Percentiles rank a stretch among this genome's conserved stretches.
These are phyloP conservation scores for Xylariaceae sp. DNA, from an alignment of 2,329 filamentous ascomycete genomes.

Conservation along the genomic window DNA sequence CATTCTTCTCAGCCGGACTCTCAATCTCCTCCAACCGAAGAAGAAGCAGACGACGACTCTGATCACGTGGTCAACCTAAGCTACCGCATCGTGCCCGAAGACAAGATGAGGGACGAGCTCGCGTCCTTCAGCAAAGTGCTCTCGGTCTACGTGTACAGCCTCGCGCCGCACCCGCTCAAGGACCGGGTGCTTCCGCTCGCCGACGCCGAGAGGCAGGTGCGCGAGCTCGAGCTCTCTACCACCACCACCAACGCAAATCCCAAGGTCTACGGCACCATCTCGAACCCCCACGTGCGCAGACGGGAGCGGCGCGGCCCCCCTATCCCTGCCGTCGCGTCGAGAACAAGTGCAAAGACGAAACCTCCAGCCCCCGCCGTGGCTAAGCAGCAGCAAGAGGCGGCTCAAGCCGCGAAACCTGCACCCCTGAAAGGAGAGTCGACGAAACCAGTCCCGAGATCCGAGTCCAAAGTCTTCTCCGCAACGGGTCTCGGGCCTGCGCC, in stretches of 20 bases:
- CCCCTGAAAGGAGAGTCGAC: constrained; percentile 32
- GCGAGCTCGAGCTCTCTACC: constrained; percentile 46
- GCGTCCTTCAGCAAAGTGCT: constrained; percentile 65
- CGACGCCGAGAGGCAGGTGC: constrained; percentile 61
- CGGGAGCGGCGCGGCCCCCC: constrained; percentile 43
- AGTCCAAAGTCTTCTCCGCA: constrained; percentile 25
- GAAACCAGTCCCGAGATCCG: not conserved
- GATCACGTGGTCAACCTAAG: constrained; percentile 51
- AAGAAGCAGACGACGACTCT: constrained; percentile 35
- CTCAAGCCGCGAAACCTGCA: constrained; percentile 8
- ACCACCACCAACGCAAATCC: constrained; percentile 55
- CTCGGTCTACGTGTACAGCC: constrained; percentile 82
- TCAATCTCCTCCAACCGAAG: constrained; percentile 55
- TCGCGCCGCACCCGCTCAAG: constrained; percentile 65
- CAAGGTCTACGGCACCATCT: constrained; percentile 66
- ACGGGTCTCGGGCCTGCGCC: constrained; percentile 22
- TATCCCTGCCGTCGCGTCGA: no score
- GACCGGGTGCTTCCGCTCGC: constrained; percentile 67
- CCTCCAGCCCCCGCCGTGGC: no score
- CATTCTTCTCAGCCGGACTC: no score
- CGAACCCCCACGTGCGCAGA: constrained; percentile 60
- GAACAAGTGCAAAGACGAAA: constrained; percentile 19
- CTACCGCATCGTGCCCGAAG: constrained; percentile 65
- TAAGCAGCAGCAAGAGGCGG: constrained; percentile 34
- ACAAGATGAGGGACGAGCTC: constrained; percentile 63